Percentiles rank a stretch among this genome's conserved stretches.
These are phyloP conservation scores for Saitozyma podzolica DNA, from an alignment of 768 basidiomycete genomes.

Conservation along the genomic window DNA sequence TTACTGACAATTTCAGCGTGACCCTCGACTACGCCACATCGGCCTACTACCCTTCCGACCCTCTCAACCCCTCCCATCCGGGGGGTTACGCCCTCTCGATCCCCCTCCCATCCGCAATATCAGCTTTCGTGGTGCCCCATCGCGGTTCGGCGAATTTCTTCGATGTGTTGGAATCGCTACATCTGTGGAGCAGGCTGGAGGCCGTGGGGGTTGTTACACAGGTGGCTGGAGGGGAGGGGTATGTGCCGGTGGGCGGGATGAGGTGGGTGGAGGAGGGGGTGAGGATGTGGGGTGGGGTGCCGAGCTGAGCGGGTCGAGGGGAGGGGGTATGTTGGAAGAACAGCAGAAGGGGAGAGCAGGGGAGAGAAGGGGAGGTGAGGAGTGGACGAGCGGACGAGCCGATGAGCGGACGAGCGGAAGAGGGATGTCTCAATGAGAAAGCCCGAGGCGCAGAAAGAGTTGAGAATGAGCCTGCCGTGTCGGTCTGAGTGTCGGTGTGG, in stretches of 20 bases:
- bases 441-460: too few species aligned
- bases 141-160: conserved; percentile 37
- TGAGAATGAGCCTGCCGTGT: too few species aligned
- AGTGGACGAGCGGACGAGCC: too few species aligned
- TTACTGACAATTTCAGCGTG: conserved; percentile 18
- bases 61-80: conserved; percentile 22
- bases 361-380: too few species aligned
- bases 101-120: conserved; percentile 20
- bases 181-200: conserved; percentile 20
- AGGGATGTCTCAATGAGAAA: too few species aligned
- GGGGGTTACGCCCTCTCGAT: conserved; percentile 12
- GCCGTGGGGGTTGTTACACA: not conserved
- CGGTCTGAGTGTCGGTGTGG: too few species aligned
- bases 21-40: conserved; percentile 43
- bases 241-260: conserved; percentile 6
- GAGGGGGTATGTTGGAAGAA: too few species aligned
- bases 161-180: conserved; percentile 34
- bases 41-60: conserved; percentile 16
- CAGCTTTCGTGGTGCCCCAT: conserved; percentile 23
- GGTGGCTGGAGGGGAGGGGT: not conserved
- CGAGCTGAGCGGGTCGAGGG: not conserved
- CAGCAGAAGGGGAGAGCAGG: too few species aligned
- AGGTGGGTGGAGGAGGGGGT: conserved; percentile 5
- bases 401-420: too few species aligned
- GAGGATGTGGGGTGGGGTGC: conserved; percentile 18